Percentiles rank a stretch among this genome's conserved stretches.
Evolutionary conservation across 2,329 filamentous ascomycete genomes (phyloP).

Genomic region (Berkeleyomyces basicola): DNA sequence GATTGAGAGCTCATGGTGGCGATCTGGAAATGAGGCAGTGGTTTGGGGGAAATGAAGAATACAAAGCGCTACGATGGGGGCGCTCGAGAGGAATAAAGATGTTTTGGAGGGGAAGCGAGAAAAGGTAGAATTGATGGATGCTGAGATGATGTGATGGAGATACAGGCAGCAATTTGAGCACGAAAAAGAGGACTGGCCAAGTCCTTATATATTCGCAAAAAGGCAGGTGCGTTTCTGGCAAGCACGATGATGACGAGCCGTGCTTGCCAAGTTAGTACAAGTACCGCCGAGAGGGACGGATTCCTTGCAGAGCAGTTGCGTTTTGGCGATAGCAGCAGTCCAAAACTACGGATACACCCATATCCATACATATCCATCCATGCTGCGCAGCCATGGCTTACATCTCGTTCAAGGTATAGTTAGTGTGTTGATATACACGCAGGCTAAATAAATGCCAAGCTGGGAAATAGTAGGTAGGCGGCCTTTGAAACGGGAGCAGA

Average conservation of each 20-base stretch:
- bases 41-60: background rate
- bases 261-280: background rate
- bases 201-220: slow-evolving; percentile 11
- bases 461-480: background rate
- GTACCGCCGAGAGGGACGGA: slow-evolving; percentile 4
- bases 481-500: background rate
- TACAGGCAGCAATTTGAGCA: background rate
- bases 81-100: background rate
- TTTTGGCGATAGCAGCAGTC: background rate
- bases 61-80: too few species aligned
- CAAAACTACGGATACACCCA: background rate
- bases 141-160: slow-evolving; percentile 5
- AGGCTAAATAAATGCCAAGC: background rate
- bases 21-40: background rate
- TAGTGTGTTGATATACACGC: too few species aligned
- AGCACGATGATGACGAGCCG: slow-evolving; percentile 6
- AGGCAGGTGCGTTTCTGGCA: background rate
- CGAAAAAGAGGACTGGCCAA: background rate
- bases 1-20: slow-evolving; percentile 12
- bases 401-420: background rate
- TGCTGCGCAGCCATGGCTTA: background rate
- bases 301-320: background rate
- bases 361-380: background rate
- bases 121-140: background rate
- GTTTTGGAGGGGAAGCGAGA: background rate